Evolutionary conservation across 2,329 filamentous ascomycete species (phyloP).

Genomic region (Fusarium praegraminearum): DNA sequence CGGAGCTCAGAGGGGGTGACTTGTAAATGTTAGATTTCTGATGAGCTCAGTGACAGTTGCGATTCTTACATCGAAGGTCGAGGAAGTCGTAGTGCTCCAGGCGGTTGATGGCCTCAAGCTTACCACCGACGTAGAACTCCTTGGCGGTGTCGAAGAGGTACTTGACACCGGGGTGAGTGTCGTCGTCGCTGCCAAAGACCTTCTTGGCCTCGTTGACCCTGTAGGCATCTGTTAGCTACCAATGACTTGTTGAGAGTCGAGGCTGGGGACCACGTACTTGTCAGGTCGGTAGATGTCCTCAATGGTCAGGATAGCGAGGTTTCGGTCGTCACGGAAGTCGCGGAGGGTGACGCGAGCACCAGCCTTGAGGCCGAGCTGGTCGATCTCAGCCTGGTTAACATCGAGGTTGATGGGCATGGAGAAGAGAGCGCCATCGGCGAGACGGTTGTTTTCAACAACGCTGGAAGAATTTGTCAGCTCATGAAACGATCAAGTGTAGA

Average conservation of each 20-base stretch:
- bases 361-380: slow-evolving; percentile 79
- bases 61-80: slow-evolving; percentile 82
- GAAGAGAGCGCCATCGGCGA: slow-evolving; percentile 90
- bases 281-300: slow-evolving; percentile 96
- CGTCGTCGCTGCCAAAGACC: slow-evolving; percentile 92
- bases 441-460: slow-evolving; percentile 88
- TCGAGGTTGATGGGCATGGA: slow-evolving; percentile 98
- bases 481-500: not conserved
- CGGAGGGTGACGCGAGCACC: slow-evolving; percentile 88
- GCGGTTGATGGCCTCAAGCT: slow-evolving; percentile 93
- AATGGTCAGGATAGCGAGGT: slow-evolving; percentile 93
- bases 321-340: slow-evolving; percentile 95
- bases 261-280: slow-evolving; percentile 73
- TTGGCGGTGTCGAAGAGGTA: slow-evolving; percentile 85
- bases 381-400: slow-evolving; percentile 78
- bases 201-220: slow-evolving; percentile 90
- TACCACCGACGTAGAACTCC: slow-evolving; percentile 95
- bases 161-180: slow-evolving; percentile 91
- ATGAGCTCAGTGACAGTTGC: not conserved
- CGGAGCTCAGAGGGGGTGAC: slow-evolving; percentile 95
- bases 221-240: slow-evolving; percentile 38
- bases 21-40: slow-evolving; percentile 51
- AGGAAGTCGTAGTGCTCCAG: slow-evolving; percentile 99
- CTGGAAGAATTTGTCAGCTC: slow-evolving; percentile 61
- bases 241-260: not conserved